A percentile compares a stretch with the other conserved stretches of the same genome.
Conservation (phyloP, 2,329 filamentous ascomycete species). For the Xylariaceae sp. region DNA sequence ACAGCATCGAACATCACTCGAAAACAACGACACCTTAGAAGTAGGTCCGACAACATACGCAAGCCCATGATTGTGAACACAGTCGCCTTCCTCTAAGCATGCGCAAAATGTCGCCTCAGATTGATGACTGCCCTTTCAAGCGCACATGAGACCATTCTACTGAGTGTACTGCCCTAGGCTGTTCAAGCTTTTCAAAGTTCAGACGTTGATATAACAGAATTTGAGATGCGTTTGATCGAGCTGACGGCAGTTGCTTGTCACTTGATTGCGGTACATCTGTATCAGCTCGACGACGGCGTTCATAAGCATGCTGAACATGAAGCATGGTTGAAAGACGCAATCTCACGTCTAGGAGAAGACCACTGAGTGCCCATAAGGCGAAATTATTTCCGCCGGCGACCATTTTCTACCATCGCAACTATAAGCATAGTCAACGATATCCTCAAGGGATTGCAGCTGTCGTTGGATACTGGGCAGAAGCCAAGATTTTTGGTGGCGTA, state of each 20-base stretch:
- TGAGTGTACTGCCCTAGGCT: too few relatives aligned
- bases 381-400: conserved; percentile 18
- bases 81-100: too few relatives aligned
- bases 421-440: conserved; percentile 28
- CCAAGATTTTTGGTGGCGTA: conserved; percentile 28
- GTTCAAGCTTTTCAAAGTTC: too few relatives aligned
- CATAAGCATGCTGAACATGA: conserved; percentile 26
- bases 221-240: conserved; percentile 34
- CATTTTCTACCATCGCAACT: conserved; percentile 28
- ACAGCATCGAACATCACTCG: too few relatives aligned
- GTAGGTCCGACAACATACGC: too few relatives aligned
- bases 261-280: conserved; percentile 28
- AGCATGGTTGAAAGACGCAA: conserved; percentile 19
- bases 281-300: conserved; percentile 16
- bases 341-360: neutral
- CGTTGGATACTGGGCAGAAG: conserved; percentile 33
- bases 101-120: too few relatives aligned
- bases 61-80: too few relatives aligned
- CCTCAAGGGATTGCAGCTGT: conserved; percentile 27
- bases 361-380: conserved; percentile 8
- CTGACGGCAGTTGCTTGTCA: conserved; percentile 30
- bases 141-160: too few relatives aligned
- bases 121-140: too few relatives aligned
- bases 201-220: too few relatives aligned
- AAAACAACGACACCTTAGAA: too few relatives aligned